Base-by-base conservation (phyloP, 495 filamentous ascomycete species). In the Penicillium goetzii region DNA sequence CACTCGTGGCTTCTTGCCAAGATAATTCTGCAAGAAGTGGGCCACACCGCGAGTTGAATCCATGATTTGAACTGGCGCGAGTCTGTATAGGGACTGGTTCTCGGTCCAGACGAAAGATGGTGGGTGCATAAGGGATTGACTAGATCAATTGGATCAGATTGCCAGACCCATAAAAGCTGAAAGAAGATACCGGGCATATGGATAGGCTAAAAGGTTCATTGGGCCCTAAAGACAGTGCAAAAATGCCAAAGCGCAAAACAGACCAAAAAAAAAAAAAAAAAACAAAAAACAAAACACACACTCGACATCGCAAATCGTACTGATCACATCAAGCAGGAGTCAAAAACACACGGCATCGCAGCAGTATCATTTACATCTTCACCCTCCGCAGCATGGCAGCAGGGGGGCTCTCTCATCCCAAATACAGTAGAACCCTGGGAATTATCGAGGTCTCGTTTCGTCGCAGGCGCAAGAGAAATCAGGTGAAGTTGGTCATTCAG, bases 361-460 rank as follows among this genome's bases (percentile, higher is more conserved):
- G 68, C 69, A 77, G 71, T 76, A 79, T 81, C 78, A 80, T 80
- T 76, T 81, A 80, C 78, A 81, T 79, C 73, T 78, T 76, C 73
- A 67, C 71, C 62, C 68, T 67, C 74, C 66, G 11, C 65, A 47
- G 67, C 62, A 68, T n/a, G n/a, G n/a, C 71, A 67, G 68, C 68
- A 68, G 63, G 63, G 72, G 68, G 63, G 66, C 70, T 61, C 66
- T 60, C 58, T 40, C 58, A 36, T 36, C 45, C 47, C 45, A 45
- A 40, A 50, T 54, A 51, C 59, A 61, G 59, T 34, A 23, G 21
- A 61, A 51, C 25, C 23, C n/a, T 26, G 54, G 59, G 63, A 54
- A 52, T 60, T 60, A 62, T 34, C 21, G 52, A 38, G 32, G 30
- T 55, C 72, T 73, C 66, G 71, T 71, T 65, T 71, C 73, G 63